Conservation (phyloP, 306 rosid species). For the Betula pendula region DNA sequence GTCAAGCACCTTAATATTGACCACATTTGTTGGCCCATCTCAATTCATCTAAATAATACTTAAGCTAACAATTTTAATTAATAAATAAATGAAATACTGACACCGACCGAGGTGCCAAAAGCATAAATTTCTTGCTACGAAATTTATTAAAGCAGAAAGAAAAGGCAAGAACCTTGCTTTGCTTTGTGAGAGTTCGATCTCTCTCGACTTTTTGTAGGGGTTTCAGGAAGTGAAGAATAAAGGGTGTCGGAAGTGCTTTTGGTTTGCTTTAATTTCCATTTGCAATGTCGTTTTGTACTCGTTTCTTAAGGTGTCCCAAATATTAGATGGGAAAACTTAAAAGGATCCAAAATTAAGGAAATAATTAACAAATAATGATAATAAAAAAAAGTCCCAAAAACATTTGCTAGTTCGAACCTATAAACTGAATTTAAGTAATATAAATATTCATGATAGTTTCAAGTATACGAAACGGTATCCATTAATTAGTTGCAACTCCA, state of each 20-base stretch:
- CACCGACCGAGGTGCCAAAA: background rate
- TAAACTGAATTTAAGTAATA: too few relatives aligned
- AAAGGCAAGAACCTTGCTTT: conserved; percentile 33
- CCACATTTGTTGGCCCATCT: too few relatives aligned
- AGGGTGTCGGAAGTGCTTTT: conserved; percentile 3
- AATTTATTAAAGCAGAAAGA: background rate
- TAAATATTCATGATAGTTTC: too few relatives aligned
- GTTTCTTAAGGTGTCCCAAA: background rate
- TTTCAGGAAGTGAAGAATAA: conserved; percentile 41
- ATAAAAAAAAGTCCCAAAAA: too few relatives aligned
- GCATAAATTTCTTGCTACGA: background rate
- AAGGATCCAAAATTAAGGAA: background rate
- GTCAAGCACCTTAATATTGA: too few relatives aligned
- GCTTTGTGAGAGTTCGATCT: conserved; percentile 39
- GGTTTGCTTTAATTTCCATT: conserved; percentile 4
- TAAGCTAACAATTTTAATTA: too few relatives aligned
- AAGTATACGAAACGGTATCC: too few relatives aligned
- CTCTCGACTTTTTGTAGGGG: conserved; percentile 17
- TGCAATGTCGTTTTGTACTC: background rate
- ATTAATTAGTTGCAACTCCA: too few relatives aligned
- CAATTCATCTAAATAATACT: too few relatives aligned
- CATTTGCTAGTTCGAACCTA: too few relatives aligned
- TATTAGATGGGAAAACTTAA: background rate
- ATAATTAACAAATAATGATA: too few relatives aligned
- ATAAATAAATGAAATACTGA: too few relatives aligned